Base-by-base conservation (phyloP, 2,329 filamentous ascomycete species). In the Cladosporium sp. region DNA sequence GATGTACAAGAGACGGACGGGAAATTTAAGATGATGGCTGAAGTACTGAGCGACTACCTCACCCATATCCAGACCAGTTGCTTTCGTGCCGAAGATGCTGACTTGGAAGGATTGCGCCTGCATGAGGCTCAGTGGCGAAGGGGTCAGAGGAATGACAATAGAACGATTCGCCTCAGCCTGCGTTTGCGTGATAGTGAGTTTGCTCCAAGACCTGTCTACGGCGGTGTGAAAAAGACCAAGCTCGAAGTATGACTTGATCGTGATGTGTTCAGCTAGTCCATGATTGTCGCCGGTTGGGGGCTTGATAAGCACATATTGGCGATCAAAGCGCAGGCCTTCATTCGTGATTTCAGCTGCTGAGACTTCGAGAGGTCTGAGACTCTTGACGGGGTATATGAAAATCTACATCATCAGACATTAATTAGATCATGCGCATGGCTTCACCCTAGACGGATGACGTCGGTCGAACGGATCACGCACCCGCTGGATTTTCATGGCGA, bases 371-470 rank as follows among this genome's bases (percentile, higher is more conserved):
- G 65, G 65, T 13, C 64, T 59, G 2, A 67, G 56, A 11, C 56
- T 60, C 54, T 67, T 67, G 51, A 67, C 62, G 2, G 65, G 65
- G 43, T 67, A 67, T 19, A 67, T 65, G 63, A 67, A 67, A 18
- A 66, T 56, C 63, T 67, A 49, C 22, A 46, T 18, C 10, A 14
- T 35, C 14, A 19, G 22, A 18, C n/a, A 18, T 22, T 28, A 32
- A 28, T 28, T 7, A 28, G 22, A 28, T 28, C 5, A 7, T 28
- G 22, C 7, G 7, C 16, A 18, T 18, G 43, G 31, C 37, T 53
- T 38, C 35, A 14, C 35, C 38, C 28, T 9, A 40, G 28, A 19
- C 5, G 3, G 18, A 10, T 9, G 7, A 42, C 10, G 41, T 43
- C 46, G 41, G 10, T 14, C n/a, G n/a, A 14, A 38, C 8, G 35